Evolutionary conservation across 106 monocot genomes (phyloP).

Genomic region (Dioscorea dumetorum): DNA sequence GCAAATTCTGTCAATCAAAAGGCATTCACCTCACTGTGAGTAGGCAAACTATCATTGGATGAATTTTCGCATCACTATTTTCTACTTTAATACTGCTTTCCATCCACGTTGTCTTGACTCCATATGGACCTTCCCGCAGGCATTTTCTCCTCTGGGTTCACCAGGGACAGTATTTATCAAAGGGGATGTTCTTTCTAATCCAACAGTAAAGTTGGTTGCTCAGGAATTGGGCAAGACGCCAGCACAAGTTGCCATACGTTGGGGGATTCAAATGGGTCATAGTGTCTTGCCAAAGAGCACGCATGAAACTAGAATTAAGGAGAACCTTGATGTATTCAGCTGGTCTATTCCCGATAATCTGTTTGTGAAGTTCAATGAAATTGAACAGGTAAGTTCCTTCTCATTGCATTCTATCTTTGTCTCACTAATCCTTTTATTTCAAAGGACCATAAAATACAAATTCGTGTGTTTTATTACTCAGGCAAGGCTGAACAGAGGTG

Average conservation of each 20-base stretch:
- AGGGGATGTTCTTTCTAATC: conserved; percentile 47
- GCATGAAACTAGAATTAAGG: conserved; percentile 31
- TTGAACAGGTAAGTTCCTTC: conserved; percentile 41
- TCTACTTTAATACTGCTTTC: too few species aligned
- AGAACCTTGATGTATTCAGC: conserved; percentile 49
- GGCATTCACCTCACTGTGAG: conserved; percentile 66
- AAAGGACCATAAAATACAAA: too few species aligned
- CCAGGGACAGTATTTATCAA: conserved; percentile 46
- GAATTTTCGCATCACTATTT: neutral
- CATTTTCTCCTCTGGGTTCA: conserved; percentile 64
- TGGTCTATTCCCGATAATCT: conserved; percentile 63
- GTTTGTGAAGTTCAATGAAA: conserved; percentile 33
- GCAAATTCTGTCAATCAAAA: conserved; percentile 40
- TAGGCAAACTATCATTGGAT: neutral
- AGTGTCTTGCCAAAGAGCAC: conserved; percentile 66
- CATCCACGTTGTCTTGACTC: neutral
- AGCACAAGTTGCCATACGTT: conserved; percentile 60
- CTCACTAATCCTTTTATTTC: neutral
- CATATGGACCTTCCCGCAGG: conserved; percentile 16
- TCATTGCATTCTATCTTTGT: neutral
- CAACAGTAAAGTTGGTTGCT: conserved; percentile 31
- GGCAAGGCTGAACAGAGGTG: conserved; percentile 54
- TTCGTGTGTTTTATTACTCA: conserved; percentile 6
- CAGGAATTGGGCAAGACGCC: conserved; percentile 44
- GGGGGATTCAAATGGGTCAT: conserved; percentile 70